Percentiles rank a stretch among this genome's conserved stretches.
Evolutionary conservation across 345 rosid species (phyloP).

Genomic region (Schrenkiella parvula): DNA sequence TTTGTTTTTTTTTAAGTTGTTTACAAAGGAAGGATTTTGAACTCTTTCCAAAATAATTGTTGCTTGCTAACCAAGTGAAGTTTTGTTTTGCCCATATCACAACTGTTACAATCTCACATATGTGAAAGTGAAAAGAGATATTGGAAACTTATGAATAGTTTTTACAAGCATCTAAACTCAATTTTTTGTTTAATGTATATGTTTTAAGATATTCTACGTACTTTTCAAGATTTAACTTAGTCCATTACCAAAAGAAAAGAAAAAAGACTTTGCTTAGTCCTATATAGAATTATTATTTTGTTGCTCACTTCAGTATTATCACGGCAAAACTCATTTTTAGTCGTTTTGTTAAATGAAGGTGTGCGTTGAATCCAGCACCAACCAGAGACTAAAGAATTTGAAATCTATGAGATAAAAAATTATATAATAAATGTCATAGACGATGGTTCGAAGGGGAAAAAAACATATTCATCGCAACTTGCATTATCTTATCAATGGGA

Average conservation of each 20-base stretch:
- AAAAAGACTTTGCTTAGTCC: not conserved
- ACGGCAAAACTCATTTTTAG: not conserved
- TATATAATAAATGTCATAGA: not conserved
- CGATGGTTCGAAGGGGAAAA: constrained; percentile 1
- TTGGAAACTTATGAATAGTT: not conserved
- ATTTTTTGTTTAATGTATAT: not conserved
- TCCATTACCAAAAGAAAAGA: too few species aligned
- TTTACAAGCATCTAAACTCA: not conserved
- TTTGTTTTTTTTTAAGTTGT: not conserved
- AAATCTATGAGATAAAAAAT: not conserved
- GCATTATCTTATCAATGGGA: not conserved
- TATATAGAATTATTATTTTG: not conserved
- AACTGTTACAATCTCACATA: not conserved
- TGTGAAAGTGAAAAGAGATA: not conserved
- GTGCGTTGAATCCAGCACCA: not conserved
- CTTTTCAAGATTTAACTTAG: not conserved
- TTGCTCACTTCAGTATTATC: not conserved
- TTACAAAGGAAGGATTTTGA: not conserved
- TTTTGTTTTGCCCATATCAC: not conserved
- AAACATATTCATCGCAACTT: not conserved
- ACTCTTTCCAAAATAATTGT: not conserved
- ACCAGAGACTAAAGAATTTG: not conserved
- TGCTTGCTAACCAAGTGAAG: not conserved
- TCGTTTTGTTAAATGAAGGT: not conserved
- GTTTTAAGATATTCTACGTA: not conserved